Evolutionary conservation across 805 yeast genomes (phyloP).

Genomic region (Huiozyma sinensis): DNA sequence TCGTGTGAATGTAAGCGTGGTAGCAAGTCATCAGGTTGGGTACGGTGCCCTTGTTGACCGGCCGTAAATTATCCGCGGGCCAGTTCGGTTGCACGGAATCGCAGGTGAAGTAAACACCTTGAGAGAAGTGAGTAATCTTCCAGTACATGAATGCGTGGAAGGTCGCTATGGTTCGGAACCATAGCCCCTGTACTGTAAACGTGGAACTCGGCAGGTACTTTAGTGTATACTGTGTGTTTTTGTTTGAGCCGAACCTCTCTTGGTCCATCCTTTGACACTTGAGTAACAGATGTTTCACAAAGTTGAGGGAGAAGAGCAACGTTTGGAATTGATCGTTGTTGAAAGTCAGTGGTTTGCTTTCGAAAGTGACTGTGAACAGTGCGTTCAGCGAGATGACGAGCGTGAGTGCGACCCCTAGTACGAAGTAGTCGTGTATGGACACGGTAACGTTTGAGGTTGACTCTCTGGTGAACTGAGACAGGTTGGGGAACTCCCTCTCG

Average conservation of each 20-base stretch:
- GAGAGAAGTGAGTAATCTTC: conserved; percentile 6
- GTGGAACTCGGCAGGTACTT: conserved; percentile 10
- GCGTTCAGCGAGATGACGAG: conserved; percentile 6
- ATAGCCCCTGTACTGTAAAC: not conserved
- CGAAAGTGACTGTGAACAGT: conserved; percentile 6
- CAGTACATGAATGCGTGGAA: conserved; percentile 7
- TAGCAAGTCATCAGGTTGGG: conserved; percentile 5
- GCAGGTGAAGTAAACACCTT: conserved; percentile 4
- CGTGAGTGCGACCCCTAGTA: not conserved
- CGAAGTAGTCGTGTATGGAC: not conserved
- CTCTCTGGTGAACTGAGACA: not conserved
- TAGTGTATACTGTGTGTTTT: conserved; percentile 4
- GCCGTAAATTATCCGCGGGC: conserved; percentile 7
- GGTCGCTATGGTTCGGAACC: not conserved
- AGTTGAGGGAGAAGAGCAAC: conserved; percentile 10
- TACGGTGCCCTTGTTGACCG: conserved; percentile 2
- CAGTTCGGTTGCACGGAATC: conserved; percentile 6
- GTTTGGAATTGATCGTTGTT: conserved; percentile 8
- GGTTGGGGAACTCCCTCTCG: not conserved
- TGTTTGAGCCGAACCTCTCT: conserved; percentile 8
- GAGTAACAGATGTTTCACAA: conserved; percentile 7
- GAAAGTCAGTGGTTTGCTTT: conserved; percentile 4
- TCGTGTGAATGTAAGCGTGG: no score
- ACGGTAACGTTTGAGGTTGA: not conserved
- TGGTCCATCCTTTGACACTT: conserved; percentile 11